A percentile compares a stretch with the other conserved stretches of the same genome.
These are phyloP conservation scores for Podila epicladia DNA, from an alignment of 192 early-diverging fungal genomes.

Conservation along the genomic window DNA sequence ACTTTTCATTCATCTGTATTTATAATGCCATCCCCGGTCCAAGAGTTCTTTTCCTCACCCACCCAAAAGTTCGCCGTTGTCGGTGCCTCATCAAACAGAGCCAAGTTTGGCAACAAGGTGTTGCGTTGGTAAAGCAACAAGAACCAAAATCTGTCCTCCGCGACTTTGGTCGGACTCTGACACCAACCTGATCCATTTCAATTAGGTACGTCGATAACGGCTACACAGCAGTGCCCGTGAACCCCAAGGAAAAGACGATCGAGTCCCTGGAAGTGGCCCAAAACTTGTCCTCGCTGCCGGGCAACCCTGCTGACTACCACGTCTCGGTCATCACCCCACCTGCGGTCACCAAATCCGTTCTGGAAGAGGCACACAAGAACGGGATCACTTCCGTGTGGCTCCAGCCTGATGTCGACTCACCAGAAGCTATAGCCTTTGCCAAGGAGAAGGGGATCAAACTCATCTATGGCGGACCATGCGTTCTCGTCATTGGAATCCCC, in stretches of 20 bases:
- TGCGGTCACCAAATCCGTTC: constrained; percentile 63
- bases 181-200: not conserved
- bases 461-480: constrained; percentile 73
- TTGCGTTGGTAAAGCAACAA: constrained; percentile 72
- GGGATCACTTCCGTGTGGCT: constrained; percentile 77
- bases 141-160: not conserved
- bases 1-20: not conserved
- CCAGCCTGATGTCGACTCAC: constrained; percentile 75
- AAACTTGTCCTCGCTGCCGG: constrained; percentile 53
- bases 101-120: constrained; percentile 90
- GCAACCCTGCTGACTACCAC: constrained; percentile 54
- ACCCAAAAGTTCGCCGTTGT: constrained; percentile 72
- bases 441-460: constrained; percentile 58
- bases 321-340: constrained; percentile 81
- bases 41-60: constrained; percentile 61
- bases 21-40: constrained; percentile 20
- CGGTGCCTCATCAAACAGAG: constrained; percentile 76
- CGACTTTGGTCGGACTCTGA: not conserved
- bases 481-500: constrained; percentile 63
- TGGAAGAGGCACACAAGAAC: constrained; percentile 64
- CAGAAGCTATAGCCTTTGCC: constrained; percentile 59
- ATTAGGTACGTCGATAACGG: constrained; percentile 40
- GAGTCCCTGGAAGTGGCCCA: constrained; percentile 49
- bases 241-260: constrained; percentile 53
- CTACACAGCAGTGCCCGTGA: constrained; percentile 45